These are phyloP conservation scores for Paecilomyces formosus DNA, from an alignment of 2,329 filamentous ascomycete genomes.

Conservation along the genomic window DNA sequence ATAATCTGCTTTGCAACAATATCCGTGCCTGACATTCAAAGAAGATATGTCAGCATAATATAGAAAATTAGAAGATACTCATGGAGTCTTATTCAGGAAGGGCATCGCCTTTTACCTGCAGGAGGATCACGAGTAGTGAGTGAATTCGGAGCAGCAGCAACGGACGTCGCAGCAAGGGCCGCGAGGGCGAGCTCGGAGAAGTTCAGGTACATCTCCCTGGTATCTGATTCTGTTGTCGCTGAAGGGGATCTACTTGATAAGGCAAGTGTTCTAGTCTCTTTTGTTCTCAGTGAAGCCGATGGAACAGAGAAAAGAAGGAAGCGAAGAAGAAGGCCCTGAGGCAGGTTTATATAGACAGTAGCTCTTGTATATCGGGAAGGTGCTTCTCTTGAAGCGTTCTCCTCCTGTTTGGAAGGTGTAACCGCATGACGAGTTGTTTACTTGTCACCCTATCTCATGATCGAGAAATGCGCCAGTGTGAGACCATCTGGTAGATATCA, in stretches of 20 bases:
- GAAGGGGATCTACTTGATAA: not conserved
- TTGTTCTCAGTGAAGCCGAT: not conserved
- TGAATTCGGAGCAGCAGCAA: not conserved
- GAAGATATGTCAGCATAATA: not conserved
- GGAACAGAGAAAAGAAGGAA: not conserved
- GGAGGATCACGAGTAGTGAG: not conserved
- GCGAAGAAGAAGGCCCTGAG: not conserved
- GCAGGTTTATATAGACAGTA: not conserved
- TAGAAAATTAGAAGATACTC: not conserved
- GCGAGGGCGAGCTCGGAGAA: not conserved
- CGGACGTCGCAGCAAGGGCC: not conserved
- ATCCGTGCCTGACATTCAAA: not conserved
- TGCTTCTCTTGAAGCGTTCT: not conserved
- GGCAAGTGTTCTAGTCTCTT: not conserved
- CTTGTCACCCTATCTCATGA: not conserved
- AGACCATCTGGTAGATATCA: not conserved
- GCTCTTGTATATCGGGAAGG: not conserved
- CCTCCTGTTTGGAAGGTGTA: not conserved
- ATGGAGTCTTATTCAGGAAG: not conserved
- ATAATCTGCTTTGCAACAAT: not conserved
- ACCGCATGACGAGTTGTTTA: not conserved
- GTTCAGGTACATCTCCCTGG: not conserved
- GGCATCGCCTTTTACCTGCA: not conserved
- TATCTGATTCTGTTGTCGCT: not conserved
- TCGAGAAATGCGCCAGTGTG: not conserved